These are phyloP conservation scores for Beauveria rudraprayagi DNA, from an alignment of 2,329 filamentous ascomycete species.

Conservation along the genomic window DNA sequence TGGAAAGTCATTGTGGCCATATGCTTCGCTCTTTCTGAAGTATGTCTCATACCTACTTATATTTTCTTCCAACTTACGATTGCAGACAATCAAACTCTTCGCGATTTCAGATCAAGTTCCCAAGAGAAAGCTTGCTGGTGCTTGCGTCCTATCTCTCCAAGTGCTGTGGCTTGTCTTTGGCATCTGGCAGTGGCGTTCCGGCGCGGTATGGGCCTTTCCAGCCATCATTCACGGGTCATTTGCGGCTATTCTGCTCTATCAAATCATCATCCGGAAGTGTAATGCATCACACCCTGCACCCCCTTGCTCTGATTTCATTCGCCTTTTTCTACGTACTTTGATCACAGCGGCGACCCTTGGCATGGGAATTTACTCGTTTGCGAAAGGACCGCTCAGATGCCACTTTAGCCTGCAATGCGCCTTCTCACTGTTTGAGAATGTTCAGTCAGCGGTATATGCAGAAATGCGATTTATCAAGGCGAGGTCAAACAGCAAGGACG, in stretches of 20 bases:
- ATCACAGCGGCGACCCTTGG: not conserved
- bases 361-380: not conserved
- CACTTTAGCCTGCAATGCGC: not conserved
- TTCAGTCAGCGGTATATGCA: not conserved
- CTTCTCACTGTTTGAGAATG: not conserved
- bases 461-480: not conserved
- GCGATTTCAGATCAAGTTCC: not conserved
- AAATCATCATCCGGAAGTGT: not conserved
- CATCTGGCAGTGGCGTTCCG: not conserved
- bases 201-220: not conserved
- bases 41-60: not conserved
- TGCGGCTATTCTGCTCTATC: not conserved
- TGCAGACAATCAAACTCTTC: not conserved
- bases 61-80: not conserved
- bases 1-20: not conserved
- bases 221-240: not conserved
- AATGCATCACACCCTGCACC: not conserved
- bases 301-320: not conserved
- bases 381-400: not conserved
- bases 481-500: not conserved
- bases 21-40: not conserved
- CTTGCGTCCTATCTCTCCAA: not conserved
- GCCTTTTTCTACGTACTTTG: not conserved
- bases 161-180: not conserved
- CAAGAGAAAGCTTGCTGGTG: not conserved